These are phyloP conservation scores for Globisporangium paddicum DNA, from an alignment of 352 stramenopile species.

Conservation along the genomic window DNA sequence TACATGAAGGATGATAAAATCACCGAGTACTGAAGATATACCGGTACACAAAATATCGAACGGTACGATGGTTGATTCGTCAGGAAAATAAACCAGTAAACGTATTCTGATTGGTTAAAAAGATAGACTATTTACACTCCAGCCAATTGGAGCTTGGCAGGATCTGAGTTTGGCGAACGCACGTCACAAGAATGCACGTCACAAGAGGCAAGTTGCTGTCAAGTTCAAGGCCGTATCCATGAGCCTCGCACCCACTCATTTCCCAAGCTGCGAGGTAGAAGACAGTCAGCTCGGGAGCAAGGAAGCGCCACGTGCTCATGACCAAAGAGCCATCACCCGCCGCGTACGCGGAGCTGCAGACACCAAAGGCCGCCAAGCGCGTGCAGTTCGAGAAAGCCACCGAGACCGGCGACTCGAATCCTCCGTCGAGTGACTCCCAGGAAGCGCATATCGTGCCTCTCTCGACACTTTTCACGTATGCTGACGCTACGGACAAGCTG, in stretches of 20 bases:
- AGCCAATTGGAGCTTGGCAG: not conserved
- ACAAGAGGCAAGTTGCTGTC: not conserved
- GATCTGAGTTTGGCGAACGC: not conserved
- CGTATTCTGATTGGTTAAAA: not conserved
- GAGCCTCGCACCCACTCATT: not conserved
- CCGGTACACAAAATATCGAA: not conserved
- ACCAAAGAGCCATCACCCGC: not conserved
- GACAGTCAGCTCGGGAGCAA: not conserved
- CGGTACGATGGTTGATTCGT: conserved; percentile 1
- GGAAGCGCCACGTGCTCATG: not conserved
- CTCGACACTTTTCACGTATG: conserved; percentile 21
- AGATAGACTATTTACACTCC: no score
- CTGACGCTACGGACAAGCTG: conserved; percentile 44
- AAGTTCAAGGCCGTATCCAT: not conserved
- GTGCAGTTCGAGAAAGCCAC: not conserved
- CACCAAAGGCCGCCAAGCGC: not conserved
- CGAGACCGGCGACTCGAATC: not conserved
- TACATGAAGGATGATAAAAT: no score
- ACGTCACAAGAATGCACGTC: not conserved
- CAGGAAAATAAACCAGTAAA: conserved; percentile 3
- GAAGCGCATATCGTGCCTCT: conserved; percentile 2
- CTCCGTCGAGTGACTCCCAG: not conserved
- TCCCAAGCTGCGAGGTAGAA: not conserved
- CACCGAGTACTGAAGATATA: no score
- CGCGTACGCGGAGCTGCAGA: conserved; percentile 7